Percentiles rank a stretch among this genome's conserved stretches.
These are phyloP conservation scores for Kuraishia molischiana DNA, from an alignment of 805 yeast genomes.

Conservation along the genomic window DNA sequence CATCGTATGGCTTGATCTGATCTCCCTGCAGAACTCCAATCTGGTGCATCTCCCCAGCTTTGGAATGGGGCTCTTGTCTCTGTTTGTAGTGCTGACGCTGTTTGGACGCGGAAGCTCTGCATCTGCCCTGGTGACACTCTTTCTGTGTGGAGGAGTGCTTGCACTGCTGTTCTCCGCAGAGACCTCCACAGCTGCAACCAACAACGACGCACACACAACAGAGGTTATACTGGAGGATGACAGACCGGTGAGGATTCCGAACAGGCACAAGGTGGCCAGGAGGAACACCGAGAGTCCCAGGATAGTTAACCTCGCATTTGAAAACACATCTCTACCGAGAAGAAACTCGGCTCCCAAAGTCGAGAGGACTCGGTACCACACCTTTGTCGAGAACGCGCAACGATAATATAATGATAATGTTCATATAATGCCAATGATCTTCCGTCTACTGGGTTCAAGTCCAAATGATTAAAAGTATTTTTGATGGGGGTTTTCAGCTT, in stretches of 20 bases:
- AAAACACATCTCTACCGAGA: not conserved
- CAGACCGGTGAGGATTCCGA: not conserved
- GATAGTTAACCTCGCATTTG: not conserved
- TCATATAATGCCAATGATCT: too few species aligned
- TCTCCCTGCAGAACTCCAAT: not conserved
- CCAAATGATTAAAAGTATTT: not conserved
- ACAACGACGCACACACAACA: not conserved
- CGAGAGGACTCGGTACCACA: not conserved
- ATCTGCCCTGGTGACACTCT: not conserved
- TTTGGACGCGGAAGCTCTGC: not conserved
- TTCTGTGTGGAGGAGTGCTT: not conserved
- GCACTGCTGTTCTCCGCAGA: not conserved
- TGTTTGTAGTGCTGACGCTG: not conserved
- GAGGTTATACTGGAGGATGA: not conserved
- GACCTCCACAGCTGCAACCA: not conserved
- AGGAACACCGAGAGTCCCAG: not conserved
- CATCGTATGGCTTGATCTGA: not conserved
- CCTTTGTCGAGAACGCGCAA: not conserved
- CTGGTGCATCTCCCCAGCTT: not conserved
- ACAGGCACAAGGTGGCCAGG: not conserved
- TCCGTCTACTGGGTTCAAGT: too few species aligned
- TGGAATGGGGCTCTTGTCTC: not conserved
- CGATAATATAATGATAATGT: too few species aligned
- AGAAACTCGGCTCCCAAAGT: not conserved
- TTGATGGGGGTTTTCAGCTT: not conserved